Conservation (phyloP, 2,329 filamentous ascomycete species). For the Pyricularia pennisetigena region DNA sequence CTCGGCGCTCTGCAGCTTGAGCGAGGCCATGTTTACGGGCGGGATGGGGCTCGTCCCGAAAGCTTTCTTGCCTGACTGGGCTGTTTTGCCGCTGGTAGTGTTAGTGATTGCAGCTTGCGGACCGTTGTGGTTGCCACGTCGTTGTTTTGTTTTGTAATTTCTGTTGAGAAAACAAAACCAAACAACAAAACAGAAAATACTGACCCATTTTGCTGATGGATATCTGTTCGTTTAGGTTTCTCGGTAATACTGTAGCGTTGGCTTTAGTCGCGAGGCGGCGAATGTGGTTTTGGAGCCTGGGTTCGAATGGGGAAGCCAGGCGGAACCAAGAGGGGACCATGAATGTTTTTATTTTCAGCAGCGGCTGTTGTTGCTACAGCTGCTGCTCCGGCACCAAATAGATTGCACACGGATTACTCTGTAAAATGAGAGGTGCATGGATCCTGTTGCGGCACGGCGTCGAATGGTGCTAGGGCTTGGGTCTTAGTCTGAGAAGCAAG, state of each 20-base stretch:
- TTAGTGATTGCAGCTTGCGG: not conserved
- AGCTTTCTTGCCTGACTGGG: not conserved
- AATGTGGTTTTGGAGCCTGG: not conserved
- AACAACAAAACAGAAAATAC: not conserved
- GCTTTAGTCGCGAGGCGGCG: not conserved
- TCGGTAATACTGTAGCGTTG: not conserved
- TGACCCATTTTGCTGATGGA: not conserved
- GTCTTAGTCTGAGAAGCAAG: not conserved
- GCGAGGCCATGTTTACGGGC: constrained; percentile 14
- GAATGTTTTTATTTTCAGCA: not conserved
- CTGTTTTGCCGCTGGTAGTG: not conserved
- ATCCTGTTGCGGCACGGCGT: not conserved
- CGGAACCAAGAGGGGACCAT: not conserved
- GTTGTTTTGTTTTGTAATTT: no score
- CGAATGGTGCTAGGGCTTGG: not conserved
- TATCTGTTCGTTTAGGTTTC: not conserved
- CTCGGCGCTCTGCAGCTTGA: constrained; percentile 40
- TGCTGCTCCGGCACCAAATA: not conserved
- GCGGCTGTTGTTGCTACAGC: not conserved
- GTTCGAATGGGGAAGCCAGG: not conserved
- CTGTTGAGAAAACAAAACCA: no score
- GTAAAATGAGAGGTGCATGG: not conserved
- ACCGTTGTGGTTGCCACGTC: not conserved
- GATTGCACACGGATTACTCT: not conserved
- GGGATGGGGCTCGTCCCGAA: not conserved